Evolutionary conservation across 164 flowering plant genomes (phyloP), one percentile per base, ranked within the genome.

Genomic region (Piper longum): DNA sequence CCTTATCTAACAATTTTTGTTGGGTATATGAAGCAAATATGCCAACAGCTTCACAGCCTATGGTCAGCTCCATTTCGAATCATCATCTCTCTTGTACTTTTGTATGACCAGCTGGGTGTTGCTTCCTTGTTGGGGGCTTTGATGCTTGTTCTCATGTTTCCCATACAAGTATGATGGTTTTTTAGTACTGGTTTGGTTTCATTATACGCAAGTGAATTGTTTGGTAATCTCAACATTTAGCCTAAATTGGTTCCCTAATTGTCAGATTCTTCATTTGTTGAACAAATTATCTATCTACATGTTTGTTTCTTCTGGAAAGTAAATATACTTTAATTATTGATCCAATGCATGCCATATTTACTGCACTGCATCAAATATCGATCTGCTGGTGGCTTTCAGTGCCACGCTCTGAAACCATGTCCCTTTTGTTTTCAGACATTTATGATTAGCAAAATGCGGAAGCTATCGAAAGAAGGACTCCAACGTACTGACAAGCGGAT

Each of bases 401-500:
- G 9, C 14, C 52, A 26, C 36, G n/a, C 14, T 48, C 52, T 48
- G 36, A 26, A 26, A 5, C 52, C 14, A 14, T 12, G 1, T 48
- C 12, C 9, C 14, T 48, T 12, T 48, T 48, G 9, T 68, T 44
- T 51, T 5, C 62, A 91, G 99, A 87, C 96, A 66, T 68, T 71
- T 65, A 75, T 95, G 40, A 89, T 95, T 67, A 91, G 89, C 81
- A 85, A 73, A 73, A 84, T 87, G 96, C 95, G 79, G 69, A 87
- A 79, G 61, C 71, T 80, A 60, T 77, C 96, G 18, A 95, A 83
- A 82, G 97, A 95, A 72, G 99, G 97, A 17, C 76, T 95, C 74
- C 97, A 82, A 62, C 91, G 93, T 40, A 95, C 97, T 43, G 99
- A 95, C 83, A 91, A 83, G 82, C 79, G 99, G 77, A 89, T 95